Base-by-base conservation (phyloP, 2,329 filamentous ascomycete genomes). In the Metarhizium humberi region DNA sequence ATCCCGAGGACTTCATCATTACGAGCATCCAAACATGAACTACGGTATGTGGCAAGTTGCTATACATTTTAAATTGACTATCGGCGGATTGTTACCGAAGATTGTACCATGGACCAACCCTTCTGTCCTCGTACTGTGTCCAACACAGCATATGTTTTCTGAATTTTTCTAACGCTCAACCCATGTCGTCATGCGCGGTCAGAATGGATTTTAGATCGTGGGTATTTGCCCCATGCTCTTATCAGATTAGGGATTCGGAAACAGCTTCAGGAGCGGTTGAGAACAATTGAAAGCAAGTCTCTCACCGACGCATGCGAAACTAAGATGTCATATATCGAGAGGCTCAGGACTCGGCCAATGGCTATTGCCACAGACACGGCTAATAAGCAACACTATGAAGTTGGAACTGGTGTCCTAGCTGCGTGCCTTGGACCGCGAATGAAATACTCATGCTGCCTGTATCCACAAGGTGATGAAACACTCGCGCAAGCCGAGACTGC, bases 371-470 rank as follows among this genome's bases (percentile, higher is more conserved):
- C 84, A 1, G 76, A 75, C 3, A 72, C 76, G 2, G 85, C 86
- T 25, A 88, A 88, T 66, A 72, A 79, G 62, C 85, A 88, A 74
- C 85, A 88, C 68, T 88, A 89, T 64, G 85, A 88, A 69, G 85
- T 88, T 45, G 83, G 82, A 43, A 86, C 85, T 0, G 81, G 81
- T 3, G 80, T 88, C 29, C 68, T 88, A 45, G 69, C 71, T 32
- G 79, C 77, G 32, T 83, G 78, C 66, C 71, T 89, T 13, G 86
- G 86, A 0, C 82, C 83, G 4, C 73, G 84, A 54, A 88, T 88
- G 84, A 88, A 88, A 75, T 89, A 88, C 67, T 84, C 79, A n/a
- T 78, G 74, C 59, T 86, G 81, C 65, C 71, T 86, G 63, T 88
- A 88, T 66, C 78, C 80, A 4, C 79, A 78, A 57, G 83, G 82